These are phyloP conservation scores for Pisolithus orientalis DNA, from an alignment of 768 basidiomycete species.

Conservation along the genomic window DNA sequence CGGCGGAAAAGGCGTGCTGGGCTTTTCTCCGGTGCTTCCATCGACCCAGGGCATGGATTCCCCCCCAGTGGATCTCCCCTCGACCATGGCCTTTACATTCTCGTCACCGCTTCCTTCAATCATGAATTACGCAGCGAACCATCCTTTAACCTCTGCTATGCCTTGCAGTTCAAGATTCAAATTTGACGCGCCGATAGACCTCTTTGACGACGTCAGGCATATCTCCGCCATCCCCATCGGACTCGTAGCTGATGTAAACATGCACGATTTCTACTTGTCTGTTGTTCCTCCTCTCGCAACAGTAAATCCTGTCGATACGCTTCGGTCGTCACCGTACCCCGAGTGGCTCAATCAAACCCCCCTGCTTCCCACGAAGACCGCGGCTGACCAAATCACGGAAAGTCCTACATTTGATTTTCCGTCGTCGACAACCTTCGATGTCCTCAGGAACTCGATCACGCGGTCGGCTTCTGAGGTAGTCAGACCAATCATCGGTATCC, in stretches of 20 bases:
- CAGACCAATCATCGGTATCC: not conserved
- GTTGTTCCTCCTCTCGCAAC: constrained; percentile 15
- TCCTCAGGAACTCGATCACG: constrained; percentile 26
- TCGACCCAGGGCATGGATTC: not conserved
- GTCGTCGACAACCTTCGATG: constrained; percentile 24
- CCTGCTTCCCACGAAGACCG: too few species aligned
- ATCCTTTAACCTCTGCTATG: not conserved
- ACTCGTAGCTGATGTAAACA: constrained; percentile 30
- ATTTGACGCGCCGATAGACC: constrained; percentile 1
- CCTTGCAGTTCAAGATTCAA: not conserved
- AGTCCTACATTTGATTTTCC: constrained; percentile 11
- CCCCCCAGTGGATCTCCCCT: not conserved
- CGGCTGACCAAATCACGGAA: not conserved
- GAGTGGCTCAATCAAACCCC: too few species aligned
- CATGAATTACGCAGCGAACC: not conserved
- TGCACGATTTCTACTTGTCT: constrained; percentile 22
- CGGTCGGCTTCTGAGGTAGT: constrained; percentile 9
- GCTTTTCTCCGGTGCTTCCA: not conserved
- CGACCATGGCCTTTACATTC: not conserved
- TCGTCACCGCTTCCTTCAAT: not conserved
- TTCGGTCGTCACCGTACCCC: not conserved
- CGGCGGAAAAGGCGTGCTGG: not conserved
- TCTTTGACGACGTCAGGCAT: constrained; percentile 8
- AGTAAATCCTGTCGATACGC: constrained; percentile 37
- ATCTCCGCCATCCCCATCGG: constrained; percentile 13